phyloP scores from a whole-genome alignment of 2,329 filamentous ascomycete species.

The Fusarium pilosicola region DNA sequence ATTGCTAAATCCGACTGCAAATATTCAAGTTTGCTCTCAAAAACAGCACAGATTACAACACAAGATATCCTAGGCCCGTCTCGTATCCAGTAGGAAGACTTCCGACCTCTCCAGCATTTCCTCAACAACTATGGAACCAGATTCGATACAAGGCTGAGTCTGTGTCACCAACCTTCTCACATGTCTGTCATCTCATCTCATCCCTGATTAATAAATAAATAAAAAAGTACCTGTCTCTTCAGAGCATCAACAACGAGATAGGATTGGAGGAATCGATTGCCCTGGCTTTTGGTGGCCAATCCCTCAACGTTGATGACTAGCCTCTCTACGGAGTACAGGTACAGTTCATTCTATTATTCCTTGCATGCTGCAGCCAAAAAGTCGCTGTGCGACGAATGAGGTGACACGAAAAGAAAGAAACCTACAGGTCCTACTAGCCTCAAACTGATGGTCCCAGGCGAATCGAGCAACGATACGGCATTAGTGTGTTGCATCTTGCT shows the following conservation, averaged over 20 bases:
- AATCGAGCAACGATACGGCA: conserved; percentile 2
- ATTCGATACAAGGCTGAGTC: conserved; percentile 30
- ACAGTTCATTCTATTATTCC: conserved; percentile 25
- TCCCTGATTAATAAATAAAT: neutral
- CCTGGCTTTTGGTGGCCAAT: conserved; percentile 37
- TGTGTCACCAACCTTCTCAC: conserved; percentile 25
- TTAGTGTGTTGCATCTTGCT: conserved; percentile 11
- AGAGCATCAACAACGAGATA: conserved; percentile 8
- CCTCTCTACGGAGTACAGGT: conserved; percentile 10
- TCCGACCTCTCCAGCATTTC: conserved; percentile 21
- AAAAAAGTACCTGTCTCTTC: conserved; percentile 5
- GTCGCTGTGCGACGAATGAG: conserved; percentile 24
- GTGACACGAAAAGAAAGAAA: conserved; percentile 17
- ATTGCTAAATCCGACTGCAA: neutral
- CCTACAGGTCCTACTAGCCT: conserved; percentile 13
- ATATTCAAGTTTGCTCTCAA: neutral
- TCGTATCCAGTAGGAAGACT: conserved; percentile 30
- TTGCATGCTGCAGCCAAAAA: conserved; percentile 39
- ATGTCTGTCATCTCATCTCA: conserved; percentile 11
- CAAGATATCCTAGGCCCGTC: neutral
- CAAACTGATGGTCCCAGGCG: conserved; percentile 12
- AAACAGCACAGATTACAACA: neutral
- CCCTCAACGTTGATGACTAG: conserved; percentile 19
- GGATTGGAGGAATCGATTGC: conserved; percentile 31
- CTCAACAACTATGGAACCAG: neutral